Evolutionary conservation across 148 eudicot species (phyloP).

Genomic region (Polygonum aviculare): DNA sequence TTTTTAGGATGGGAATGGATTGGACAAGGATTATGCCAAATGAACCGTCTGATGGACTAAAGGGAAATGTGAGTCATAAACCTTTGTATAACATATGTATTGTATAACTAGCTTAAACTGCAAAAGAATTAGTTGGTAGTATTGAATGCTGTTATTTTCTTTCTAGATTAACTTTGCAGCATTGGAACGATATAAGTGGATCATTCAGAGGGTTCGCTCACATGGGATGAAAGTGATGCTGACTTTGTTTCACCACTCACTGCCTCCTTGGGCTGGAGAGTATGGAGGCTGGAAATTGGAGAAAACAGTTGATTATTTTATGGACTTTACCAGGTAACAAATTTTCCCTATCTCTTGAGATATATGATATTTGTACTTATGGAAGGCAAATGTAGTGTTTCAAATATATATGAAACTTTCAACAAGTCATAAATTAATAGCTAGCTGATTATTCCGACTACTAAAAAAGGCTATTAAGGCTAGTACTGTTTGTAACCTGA

Average conservation of each 20-base stretch:
- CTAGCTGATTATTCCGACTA: neutral
- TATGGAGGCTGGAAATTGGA: conserved; percentile 98
- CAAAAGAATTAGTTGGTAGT: neutral
- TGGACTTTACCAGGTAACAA: conserved; percentile 79
- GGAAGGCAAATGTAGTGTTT: neutral
- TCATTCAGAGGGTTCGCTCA: conserved; percentile 60
- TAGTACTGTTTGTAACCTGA: neutral
- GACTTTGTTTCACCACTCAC: conserved; percentile 91
- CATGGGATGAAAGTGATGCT: conserved; percentile 99
- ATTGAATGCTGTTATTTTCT: neutral
- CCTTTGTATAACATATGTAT: neutral
- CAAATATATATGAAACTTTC: neutral
- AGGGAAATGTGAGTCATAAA: conserved; percentile 45
- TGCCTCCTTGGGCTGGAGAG: conserved; percentile 98
- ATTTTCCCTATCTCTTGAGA: neutral
- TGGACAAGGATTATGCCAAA: conserved; percentile 96
- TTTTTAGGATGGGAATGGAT: conserved; percentile 95
- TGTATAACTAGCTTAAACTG: neutral
- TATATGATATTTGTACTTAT: neutral
- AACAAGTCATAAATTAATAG: neutral
- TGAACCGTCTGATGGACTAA: conserved; percentile 64
- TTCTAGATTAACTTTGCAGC: conserved; percentile 90
- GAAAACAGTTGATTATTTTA: conserved; percentile 87
- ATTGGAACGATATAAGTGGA: conserved; percentile 90
- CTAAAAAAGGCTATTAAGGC: neutral